Evolutionary conservation across 192 early-diverging fungal genomes (phyloP), one percentile per base, ranked within the genome.

Genomic region (Gamsiella multidivaricata): DNA sequence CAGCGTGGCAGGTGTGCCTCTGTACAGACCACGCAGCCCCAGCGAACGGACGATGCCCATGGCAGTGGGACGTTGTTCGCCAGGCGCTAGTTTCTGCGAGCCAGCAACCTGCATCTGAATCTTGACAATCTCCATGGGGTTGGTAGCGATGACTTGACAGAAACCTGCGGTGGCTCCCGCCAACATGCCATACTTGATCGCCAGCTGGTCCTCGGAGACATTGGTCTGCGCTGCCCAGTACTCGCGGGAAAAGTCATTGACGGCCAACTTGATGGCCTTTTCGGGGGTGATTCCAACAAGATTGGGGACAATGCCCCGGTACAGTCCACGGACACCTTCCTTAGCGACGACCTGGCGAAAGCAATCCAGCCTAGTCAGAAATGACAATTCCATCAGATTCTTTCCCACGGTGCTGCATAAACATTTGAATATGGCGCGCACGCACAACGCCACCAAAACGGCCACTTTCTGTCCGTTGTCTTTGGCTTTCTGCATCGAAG

Each of bases 101-200:
- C 73, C 73, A 2, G 82, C 82, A 6, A 84, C 52, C 50, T 87
- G 86, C 81, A 87, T 81, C 42, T 83, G 78, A 64, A 87, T 87
- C 67, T 87, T 87, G 59, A 82, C 82, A 46, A 83, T 83, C 65
- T 87, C 86, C 86, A 87, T 87, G n/a, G 86, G 86, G 64, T 84
- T 84, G 22, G 86, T 87, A 5, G 80, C 86, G 50, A 87, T 82
- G 51, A 87, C 86, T 62, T 87, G 86, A 56, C 83, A 87, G 32
- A 82, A 37, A 3, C 86, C 86, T 10, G 86, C 86, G 0, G 81
- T 84, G 11, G 84, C 86, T 32, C 86, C 86, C 0, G 86, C 41
- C 14, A 85, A 25, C 80, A 87, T 85, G 3, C 86, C 86, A 46
- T 82, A 82, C 17, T 55, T 36, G 41, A 82, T 69, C 1, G 82